Base-by-base conservation (phyloP, 164 flowering plant genomes). In the Malania oleifera region DNA sequence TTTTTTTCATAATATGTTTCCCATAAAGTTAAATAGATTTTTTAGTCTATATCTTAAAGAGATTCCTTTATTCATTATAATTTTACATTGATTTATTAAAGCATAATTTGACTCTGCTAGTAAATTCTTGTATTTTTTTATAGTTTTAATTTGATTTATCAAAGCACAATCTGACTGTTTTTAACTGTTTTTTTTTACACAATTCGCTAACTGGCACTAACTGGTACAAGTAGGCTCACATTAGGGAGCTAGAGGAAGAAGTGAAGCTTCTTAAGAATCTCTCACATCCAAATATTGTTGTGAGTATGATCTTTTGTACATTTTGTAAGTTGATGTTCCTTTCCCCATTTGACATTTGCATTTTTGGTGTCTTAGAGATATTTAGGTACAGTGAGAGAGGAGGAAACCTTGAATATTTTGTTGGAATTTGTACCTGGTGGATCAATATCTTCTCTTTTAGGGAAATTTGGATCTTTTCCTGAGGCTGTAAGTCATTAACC, bases 351-450 rank as follows among this genome's bases (percentile, higher is more conserved):
- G 31, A 41, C 29, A 20, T 7, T 56, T 65, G 2, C n/a, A n/a
- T n/a, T 52, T 60, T 57, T 69, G n/a, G 25, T 64, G 62, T 19
- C 46, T 51, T 75, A 93, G 99, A 85, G 99, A 77, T 93, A 93
- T 56, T 69, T 93, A 65, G 99, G 99, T 43, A 93, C 97, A 55
- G 89, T 77, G 27, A 83, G 93, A 68, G 99, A 95, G 78, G 93
- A 86, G 22, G 93, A 81, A 28, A 75, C 85, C 2, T 69, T 95
- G 34, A 91, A 95, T 70, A 95, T 95, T 62, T 66, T 95, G 56
- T 68, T 95, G 64, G 99, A 95, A 63, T 91, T 95, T 76, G 96
- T 95, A 44, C 90, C 99, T n/a, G 99, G 99, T 62, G 99, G 99
- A 67, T 91, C 97, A 22, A 95, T 95, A 35, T 80, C 95, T 3